Evolutionary conservation across 2,329 filamentous ascomycete genomes (phyloP), one percentile per base, ranked within the genome.

Genomic region (Colletotrichum kahawae): DNA sequence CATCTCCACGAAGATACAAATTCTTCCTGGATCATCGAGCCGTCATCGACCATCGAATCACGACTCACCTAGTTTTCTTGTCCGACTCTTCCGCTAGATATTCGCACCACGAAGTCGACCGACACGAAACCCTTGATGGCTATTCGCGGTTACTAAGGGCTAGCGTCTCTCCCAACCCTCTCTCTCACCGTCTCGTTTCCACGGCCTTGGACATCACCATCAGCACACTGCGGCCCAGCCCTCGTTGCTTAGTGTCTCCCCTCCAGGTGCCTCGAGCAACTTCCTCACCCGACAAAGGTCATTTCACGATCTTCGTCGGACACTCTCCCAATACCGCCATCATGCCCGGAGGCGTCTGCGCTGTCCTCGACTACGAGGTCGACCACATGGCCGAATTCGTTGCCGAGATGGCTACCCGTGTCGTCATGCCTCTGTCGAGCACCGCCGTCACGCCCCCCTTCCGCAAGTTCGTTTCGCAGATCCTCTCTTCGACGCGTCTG

Each of bases 351-450:
- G 96, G 96, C 80, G 96, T 98, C 51, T 97, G 96, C 80, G 95
- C 95, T 81, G 94, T 97, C 86, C 92, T 98, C 85, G 96, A 98
- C 88, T 98, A 98, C 84, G 95, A 98, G 85, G 96, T 98, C 92
- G 95, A 98, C 83, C 89, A 94, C 84, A 98, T 98, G 96, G 94
- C 95, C 77, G 95, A 98, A 83, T 98, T 98, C 85, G 95, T 98
- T 82, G 93, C 95, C 77, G 95, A 98, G 83, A 97, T 96, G 92
- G 92, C 95, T 76, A 90, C 88, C 29, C 88, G 90, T 59, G 85
- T 92, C 38, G 88, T 91, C 56, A 87, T 88, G 73, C 89, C 90
- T 10, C 86, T 88, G 38, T 71, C 67, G 21, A 75, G 43, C 29
- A 85, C 85, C 7, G 78, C 83, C 21, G 87, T 94, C 79, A 92